Evolutionary conservation across 2,329 filamentous ascomycete genomes (phyloP).

Genomic region (Neofusicoccum umdonicola): DNA sequence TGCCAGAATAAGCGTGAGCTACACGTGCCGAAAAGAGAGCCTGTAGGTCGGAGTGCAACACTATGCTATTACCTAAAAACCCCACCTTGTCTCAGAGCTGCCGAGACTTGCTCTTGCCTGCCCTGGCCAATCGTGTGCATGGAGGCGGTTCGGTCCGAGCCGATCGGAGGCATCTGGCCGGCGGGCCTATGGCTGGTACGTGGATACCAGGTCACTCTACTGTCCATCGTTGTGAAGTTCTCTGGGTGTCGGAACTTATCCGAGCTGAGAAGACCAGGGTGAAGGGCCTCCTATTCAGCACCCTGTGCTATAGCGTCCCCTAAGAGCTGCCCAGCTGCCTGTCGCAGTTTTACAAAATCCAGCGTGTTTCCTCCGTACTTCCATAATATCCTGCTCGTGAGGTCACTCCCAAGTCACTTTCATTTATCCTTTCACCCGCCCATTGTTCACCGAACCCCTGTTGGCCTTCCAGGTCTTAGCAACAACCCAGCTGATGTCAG

Average conservation of each 20-base stretch:
- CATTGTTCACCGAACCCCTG: too few species aligned
- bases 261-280: too few species aligned
- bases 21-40: neutral
- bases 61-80: neutral
- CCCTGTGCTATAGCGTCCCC: too few species aligned
- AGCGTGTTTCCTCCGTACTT: neutral
- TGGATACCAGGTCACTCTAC: neutral
- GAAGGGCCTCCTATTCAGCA: too few species aligned
- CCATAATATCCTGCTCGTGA: neutral
- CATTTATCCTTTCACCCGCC: neutral
- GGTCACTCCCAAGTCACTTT: neutral
- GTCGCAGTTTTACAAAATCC: neutral
- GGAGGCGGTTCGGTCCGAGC: constrained; percentile 11
- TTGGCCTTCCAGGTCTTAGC: neutral
- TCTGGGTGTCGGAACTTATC: too few species aligned
- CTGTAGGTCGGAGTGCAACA: neutral
- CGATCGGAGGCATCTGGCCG: neutral
- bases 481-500: neutral
- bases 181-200: neutral
- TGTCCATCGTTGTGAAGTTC: too few species aligned
- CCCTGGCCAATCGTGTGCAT: neutral
- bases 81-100: too few species aligned
- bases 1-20: neutral
- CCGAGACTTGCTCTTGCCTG: neutral
- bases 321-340: neutral